Evolutionary conservation across 352 stramenopile species (phyloP).

Genomic region (Pythium plurisporium): DNA sequence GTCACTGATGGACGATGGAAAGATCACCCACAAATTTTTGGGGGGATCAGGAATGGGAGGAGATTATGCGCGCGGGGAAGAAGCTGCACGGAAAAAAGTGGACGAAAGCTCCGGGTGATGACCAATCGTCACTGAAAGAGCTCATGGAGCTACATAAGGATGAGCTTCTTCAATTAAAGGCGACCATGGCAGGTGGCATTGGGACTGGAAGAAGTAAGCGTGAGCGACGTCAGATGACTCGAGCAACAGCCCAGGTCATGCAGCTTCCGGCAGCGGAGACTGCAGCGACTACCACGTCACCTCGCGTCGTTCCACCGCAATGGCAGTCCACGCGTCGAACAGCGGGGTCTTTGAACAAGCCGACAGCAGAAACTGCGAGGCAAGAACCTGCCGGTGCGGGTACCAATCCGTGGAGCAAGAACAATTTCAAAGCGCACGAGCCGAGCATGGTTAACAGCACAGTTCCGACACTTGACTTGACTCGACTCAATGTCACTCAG

Average conservation of each 20-base stretch:
- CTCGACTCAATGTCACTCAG: constrained; percentile 5
- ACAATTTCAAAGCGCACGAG: background rate
- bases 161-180: constrained; percentile 62
- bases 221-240: background rate
- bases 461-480: constrained; percentile 23
- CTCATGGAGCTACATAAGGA: constrained; percentile 73
- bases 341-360: constrained; percentile 18
- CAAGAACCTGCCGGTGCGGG: background rate
- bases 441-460: background rate
- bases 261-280: constrained; percentile 13
- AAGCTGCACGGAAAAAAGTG: constrained; percentile 65
- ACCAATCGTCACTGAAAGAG: constrained; percentile 27
- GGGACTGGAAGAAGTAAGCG: constrained; percentile 8
- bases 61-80: constrained; percentile 58
- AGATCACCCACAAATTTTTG: no score
- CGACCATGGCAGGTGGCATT: constrained; percentile 4
- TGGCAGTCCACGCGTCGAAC: constrained; percentile 59
- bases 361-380: background rate
- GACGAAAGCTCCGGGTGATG: constrained; percentile 31
- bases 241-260: constrained; percentile 2
- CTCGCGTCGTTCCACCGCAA: constrained; percentile 26
- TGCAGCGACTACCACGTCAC: background rate
- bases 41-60: constrained; percentile 43
- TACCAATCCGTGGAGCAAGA: constrained; percentile 18
- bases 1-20: background rate